These are phyloP conservation scores for Hylodesmum podocarpum DNA, from an alignment of 306 rosid genomes.

Conservation along the genomic window DNA sequence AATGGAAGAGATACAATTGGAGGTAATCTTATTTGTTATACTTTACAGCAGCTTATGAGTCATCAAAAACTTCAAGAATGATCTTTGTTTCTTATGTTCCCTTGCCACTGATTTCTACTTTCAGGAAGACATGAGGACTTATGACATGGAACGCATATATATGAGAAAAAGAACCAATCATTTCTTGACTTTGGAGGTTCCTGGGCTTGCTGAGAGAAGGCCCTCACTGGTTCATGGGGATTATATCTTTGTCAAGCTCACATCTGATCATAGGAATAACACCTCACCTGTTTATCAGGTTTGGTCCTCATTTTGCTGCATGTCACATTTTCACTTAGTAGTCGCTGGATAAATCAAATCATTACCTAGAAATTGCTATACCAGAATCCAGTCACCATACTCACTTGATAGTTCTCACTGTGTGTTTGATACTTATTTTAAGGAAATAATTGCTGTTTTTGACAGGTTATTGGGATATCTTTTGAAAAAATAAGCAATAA, in stretches of 20 bases:
- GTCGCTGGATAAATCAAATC: not conserved
- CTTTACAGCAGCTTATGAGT: not conserved
- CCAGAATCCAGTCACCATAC: constrained; percentile 7
- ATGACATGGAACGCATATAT: constrained; percentile 62
- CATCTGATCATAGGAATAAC: constrained; percentile 34
- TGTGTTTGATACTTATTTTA: not conserved
- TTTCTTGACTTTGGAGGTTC: constrained; percentile 74
- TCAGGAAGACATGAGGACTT: constrained; percentile 83
- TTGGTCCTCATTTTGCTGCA: constrained; percentile 14
- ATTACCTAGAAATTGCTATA: constrained; percentile 7
- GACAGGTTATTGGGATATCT: not conserved
- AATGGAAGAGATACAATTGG: constrained; percentile 89
- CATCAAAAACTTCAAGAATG: not conserved
- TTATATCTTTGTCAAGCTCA: constrained; percentile 55
- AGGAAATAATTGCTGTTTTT: not conserved
- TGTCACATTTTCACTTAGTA: constrained; percentile 15
- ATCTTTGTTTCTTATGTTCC: constrained; percentile 27
- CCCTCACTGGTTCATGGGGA: constrained; percentile 95
- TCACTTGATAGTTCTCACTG: no score
- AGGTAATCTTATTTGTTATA: constrained; percentile 52
- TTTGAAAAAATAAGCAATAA: not conserved
- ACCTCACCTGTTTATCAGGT: constrained; percentile 55
- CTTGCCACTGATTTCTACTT: constrained; percentile 29
- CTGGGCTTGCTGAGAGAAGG: constrained; percentile 94
- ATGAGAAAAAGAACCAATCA: constrained; percentile 51